Evolutionary conservation across 495 filamentous ascomycete species (phyloP), one percentile per base, ranked within the genome.

Genomic region (Aspergillus nidulans): DNA sequence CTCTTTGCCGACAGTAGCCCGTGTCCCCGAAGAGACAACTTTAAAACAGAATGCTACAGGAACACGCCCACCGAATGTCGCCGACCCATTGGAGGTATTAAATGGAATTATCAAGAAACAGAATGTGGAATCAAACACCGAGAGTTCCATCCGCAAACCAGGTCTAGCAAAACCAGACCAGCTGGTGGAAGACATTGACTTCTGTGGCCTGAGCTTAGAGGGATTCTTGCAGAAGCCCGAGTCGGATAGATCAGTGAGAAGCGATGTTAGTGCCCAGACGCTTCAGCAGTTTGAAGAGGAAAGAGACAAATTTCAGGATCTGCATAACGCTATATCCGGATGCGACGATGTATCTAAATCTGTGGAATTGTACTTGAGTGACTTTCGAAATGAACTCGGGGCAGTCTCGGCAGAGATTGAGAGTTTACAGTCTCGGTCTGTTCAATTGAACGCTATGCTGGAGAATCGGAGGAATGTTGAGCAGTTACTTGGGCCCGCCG

Each of bases 371-470:
- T 97, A 96, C 64, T 72, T 98, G 46, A 88, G 89, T 40, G 90
- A 86, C 64, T 98, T 98, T 63, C 91, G 92, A 70, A 87, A 87
- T 46, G 94, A 98, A 67, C 78, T 98, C 13, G 91, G 90, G 3
- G 81, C 82, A 1, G 95, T 98, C 6, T 96, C 94, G 8, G 85
- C 89, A 3, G 94, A 98, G 64, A 98, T 98, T 24, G 95, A 98
- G 71, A 90, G 83, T 13, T 75, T 98, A 16, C 94, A 98, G 68
- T 83, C 86, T 28, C 84, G 91, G 16, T 97, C 94, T 2, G 83
- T 85, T 5, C 82, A 86, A 28, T 69, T 98, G 56, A 97, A 92
- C 59, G 82, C 86, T n/a, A 85, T 90, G 68, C 72, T 97, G 28
- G 88, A 92, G 62, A 97, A 97, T 61, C 77, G 94, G 20, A 91